These are phyloP conservation scores for Ophiostoma sp. DNA, from an alignment of 2,329 filamentous ascomycete species.

Conservation along the genomic window DNA sequence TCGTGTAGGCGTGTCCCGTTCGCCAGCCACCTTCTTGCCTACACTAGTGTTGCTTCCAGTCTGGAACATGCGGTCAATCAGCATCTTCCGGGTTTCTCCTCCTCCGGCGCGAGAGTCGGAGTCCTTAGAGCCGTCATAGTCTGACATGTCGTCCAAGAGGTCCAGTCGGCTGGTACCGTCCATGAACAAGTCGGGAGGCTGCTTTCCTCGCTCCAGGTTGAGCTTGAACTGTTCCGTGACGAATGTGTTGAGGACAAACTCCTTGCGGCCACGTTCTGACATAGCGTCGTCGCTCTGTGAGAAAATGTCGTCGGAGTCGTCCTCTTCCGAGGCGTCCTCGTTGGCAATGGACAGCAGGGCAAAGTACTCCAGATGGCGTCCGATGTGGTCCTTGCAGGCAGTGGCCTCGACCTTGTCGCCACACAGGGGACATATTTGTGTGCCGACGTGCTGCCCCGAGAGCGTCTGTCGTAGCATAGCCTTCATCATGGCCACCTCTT, in stretches of 20 bases:
- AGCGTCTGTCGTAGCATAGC: constrained; percentile 25
- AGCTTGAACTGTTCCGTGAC: constrained; percentile 30
- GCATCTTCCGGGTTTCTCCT: constrained; percentile 25
- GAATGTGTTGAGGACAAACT: constrained; percentile 28
- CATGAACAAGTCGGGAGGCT: constrained; percentile 26
- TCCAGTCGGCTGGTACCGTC: constrained; percentile 22
- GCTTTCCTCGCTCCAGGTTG: constrained; percentile 26
- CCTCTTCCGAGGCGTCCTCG: constrained; percentile 25
- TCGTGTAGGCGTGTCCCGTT: not conserved
- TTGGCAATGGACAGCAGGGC: constrained; percentile 25
- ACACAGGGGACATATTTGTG: constrained; percentile 26
- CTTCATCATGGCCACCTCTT: constrained; percentile 23
- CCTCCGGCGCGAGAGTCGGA: not conserved
- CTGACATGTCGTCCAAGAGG: constrained; percentile 29
- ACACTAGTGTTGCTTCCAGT: not conserved
- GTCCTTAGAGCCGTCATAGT: constrained; percentile 20
- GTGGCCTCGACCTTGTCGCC: constrained; percentile 22
- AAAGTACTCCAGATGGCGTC: constrained; percentile 28
- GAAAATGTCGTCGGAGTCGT: constrained; percentile 27
- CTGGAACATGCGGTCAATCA: constrained; percentile 29
- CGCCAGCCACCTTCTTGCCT: not conserved
- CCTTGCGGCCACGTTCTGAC: constrained; percentile 28
- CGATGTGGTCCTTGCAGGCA: constrained; percentile 27
- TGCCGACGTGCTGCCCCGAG: constrained; percentile 17
- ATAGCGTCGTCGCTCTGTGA: constrained; percentile 28